Evolutionary conservation across 768 basidiomycete species (phyloP).

Genomic region (Galerina marginata): DNA sequence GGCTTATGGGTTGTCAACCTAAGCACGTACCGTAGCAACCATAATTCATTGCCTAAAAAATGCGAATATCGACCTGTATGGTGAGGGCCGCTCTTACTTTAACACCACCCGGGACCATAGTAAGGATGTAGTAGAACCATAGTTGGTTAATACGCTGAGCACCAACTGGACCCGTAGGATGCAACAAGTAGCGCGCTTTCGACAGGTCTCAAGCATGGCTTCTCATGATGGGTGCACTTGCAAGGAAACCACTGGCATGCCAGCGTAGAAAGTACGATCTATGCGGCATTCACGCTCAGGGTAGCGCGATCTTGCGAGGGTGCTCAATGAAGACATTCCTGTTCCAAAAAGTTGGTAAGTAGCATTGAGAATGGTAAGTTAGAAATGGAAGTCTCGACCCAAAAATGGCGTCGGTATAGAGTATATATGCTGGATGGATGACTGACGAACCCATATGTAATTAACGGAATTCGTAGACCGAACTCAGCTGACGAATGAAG

Average conservation of each 20-base stretch:
- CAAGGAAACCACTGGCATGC: slow-evolving; percentile 10
- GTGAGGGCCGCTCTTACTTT: too few species aligned
- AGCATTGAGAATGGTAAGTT: not conserved
- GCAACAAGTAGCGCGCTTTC: slow-evolving; percentile 2
- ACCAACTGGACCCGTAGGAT: not conserved
- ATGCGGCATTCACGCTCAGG: not conserved
- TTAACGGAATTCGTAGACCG: not conserved
- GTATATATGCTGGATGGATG: not conserved
- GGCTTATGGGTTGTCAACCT: not conserved
- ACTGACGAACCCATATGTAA: not conserved
- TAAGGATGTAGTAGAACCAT: too few species aligned
- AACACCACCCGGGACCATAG: too few species aligned
- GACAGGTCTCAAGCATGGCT: not conserved
- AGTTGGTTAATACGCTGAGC: too few species aligned
- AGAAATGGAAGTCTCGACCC: slow-evolving; percentile 6
- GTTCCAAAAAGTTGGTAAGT: slow-evolving; percentile 3
- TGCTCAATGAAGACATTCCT: not conserved
- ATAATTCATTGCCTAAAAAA: not conserved
- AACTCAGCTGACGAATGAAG: not conserved
- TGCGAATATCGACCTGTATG: too few species aligned
- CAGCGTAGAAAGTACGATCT: not conserved
- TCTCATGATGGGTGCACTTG: slow-evolving; percentile 1
- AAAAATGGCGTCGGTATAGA: not conserved
- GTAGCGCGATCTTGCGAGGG: not conserved
- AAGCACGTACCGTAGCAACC: slow-evolving; percentile 3